Conservation (phyloP, 768 basidiomycete species). For the Austroboletus festivus region DNA sequence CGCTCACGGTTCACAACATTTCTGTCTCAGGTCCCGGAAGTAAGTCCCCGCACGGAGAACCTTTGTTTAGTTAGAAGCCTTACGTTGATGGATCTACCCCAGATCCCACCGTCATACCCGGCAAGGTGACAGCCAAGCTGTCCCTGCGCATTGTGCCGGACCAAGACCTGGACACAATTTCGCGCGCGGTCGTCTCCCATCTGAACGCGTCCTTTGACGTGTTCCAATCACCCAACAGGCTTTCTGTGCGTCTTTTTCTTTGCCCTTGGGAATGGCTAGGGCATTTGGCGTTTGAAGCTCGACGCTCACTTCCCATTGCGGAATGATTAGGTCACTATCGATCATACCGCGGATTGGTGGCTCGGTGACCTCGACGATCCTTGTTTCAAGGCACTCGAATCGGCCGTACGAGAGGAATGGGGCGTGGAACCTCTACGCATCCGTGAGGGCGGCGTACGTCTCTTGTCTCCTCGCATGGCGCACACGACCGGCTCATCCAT, state of each 20-base stretch:
- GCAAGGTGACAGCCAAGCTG: slow-evolving; percentile 76
- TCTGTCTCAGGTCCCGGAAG: slow-evolving; percentile 79
- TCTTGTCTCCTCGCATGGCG: neutral
- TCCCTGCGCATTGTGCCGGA: slow-evolving; percentile 95
- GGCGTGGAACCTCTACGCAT: slow-evolving; percentile 80
- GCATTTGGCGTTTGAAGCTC: too few species aligned
- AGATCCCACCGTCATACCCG: slow-evolving; percentile 90
- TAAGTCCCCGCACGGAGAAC: slow-evolving; percentile 34
- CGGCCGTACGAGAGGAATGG: slow-evolving; percentile 85
- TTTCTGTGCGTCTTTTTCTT: slow-evolving; percentile 49
- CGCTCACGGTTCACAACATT: slow-evolving; percentile 84
- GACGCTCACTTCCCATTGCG: neutral
- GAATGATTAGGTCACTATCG: slow-evolving; percentile 61
- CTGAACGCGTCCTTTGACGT: slow-evolving; percentile 55
- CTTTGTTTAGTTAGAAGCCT: neutral
- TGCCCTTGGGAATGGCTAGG: neutral
- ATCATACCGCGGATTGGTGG: slow-evolving; percentile 95
- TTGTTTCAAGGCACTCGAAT: slow-evolving; percentile 85
- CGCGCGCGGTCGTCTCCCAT: slow-evolving; percentile 55
- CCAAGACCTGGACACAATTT: slow-evolving; percentile 73
- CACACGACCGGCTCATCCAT: neutral
- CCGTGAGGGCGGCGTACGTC: slow-evolving; percentile 85
- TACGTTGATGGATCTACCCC: neutral
- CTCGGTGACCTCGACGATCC: slow-evolving; percentile 79
- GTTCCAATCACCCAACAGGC: slow-evolving; percentile 64